These are phyloP conservation scores for Penicillium occitanis DNA, from an alignment of 2,329 filamentous ascomycete genomes.

Conservation along the genomic window DNA sequence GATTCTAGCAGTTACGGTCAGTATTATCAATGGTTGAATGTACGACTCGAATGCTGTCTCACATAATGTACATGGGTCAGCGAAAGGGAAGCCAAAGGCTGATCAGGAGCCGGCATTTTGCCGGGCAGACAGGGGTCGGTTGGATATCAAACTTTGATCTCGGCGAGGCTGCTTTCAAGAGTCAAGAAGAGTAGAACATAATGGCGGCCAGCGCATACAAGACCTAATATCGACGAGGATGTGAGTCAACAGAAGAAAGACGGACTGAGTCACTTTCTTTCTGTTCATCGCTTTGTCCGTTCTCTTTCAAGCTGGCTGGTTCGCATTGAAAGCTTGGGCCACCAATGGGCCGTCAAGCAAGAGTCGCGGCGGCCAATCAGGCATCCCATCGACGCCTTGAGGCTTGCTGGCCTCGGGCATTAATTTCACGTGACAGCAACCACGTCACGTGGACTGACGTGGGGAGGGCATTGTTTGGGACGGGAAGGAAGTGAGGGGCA, in stretches of 20 bases:
- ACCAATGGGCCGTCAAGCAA: background rate
- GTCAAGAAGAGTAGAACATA: background rate
- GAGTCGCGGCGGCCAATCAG: background rate
- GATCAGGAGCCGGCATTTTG: slow-evolving; percentile 28
- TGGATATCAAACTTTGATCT: background rate
- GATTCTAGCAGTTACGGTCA: slow-evolving; percentile 61
- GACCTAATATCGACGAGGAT: background rate
- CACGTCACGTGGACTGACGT: slow-evolving; percentile 11
- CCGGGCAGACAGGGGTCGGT: background rate
- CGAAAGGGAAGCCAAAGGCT: slow-evolving; percentile 80
- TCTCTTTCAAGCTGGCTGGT: background rate
- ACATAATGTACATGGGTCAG: slow-evolving; percentile 97
- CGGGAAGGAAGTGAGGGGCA: slow-evolving; percentile 12
- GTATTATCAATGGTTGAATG: background rate
- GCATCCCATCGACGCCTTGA: background rate
- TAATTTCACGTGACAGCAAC: background rate
- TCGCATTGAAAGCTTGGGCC: slow-evolving; percentile 1
- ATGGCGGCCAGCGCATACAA: background rate
- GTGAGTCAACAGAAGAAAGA: background rate
- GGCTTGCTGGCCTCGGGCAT: background rate
- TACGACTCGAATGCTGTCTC: slow-evolving; percentile 32
- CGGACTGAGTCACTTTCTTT: background rate
- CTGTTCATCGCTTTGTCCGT: background rate
- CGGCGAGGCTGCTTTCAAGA: background rate
- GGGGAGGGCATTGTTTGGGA: slow-evolving; percentile 2